Conservation (phyloP, 768 basidiomycete genomes). For the Sporobolomyces pararoseus region DNA sequence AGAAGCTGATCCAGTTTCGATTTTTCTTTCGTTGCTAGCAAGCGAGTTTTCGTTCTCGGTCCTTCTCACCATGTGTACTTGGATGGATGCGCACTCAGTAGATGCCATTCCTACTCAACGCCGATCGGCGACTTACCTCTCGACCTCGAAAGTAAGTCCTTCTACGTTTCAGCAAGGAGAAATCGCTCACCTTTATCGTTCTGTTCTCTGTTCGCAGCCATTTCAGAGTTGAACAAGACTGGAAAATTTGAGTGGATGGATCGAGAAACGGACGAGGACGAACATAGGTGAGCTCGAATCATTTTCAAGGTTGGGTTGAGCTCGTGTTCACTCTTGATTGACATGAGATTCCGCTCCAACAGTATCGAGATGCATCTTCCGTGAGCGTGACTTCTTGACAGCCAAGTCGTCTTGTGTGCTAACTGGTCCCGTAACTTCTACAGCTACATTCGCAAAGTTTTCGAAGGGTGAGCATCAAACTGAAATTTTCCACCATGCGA, state of each 20-base stretch:
- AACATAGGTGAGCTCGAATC: constrained; percentile 64
- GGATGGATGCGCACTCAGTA: constrained; percentile 77
- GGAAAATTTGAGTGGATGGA: constrained; percentile 69
- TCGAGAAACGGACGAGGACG: constrained; percentile 72
- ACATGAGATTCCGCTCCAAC: not conserved
- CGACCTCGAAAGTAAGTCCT: constrained; percentile 66
- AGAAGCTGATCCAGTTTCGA: not conserved
- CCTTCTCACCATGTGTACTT: constrained; percentile 92
- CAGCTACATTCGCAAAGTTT: constrained; percentile 71
- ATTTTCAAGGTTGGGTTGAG: too few species aligned
- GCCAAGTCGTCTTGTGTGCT: not conserved
- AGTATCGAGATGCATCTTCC: constrained; percentile 98
- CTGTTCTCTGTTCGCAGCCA: constrained; percentile 54
- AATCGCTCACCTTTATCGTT: not conserved
- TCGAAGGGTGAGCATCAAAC: constrained; percentile 61
- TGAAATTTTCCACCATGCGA: too few species aligned
- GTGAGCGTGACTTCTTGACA: constrained; percentile 23
- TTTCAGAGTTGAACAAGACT: constrained; percentile 62
- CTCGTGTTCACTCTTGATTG: too few species aligned
- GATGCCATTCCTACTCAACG: constrained; percentile 72
- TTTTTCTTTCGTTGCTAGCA: constrained; percentile 54
- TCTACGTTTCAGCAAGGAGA: too few species aligned
- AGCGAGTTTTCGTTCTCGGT: constrained; percentile 87
- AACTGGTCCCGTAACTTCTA: not conserved
- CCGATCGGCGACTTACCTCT: constrained; percentile 78